Base-by-base conservation (phyloP, 2,329 filamentous ascomycete genomes). In the Ophiocordyceps camponoti-leonardi region DNA sequence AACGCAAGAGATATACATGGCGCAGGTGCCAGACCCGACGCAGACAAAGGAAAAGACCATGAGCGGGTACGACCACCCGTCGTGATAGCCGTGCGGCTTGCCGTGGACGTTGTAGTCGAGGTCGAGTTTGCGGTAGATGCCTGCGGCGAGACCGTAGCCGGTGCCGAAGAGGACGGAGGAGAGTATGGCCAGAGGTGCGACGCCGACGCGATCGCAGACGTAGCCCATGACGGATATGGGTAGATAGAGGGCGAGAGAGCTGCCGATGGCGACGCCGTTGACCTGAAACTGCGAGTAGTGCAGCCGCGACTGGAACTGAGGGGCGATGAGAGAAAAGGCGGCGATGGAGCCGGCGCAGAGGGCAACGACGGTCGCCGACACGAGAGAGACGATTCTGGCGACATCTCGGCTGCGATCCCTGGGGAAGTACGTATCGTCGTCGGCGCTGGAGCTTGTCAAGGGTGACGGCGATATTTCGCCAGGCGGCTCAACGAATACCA, bases 301-400 rank as follows among this genome's bases (percentile, higher is more conserved):
- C 44, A 98, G 72, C 41, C 81, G 79, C 46, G 82, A 81, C 61
- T 94, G 86, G 66, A 98, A 86, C 43, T 93, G 72, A 53, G 86
- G 88, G 10, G 84, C 92, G 61, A 96, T 98, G 30, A 98, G 77
- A 33, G 87, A 94, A 67, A 92, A 98, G 43, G 87, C 84, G 44
- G 86, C 87, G 56, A 96, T 86, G 56, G 86, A 93, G 49, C 90
- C 92, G 28, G 87, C 90, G 60, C 85, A 92, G 30, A 95, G 73
- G 14, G 75, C 68, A 16, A 70, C 69, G 16, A 77, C 50, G 28
- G 79, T 68, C 26, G 77, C 70, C 20, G 67, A 66, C 26, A 69
- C 51, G 54, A 79, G 77, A 46, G 76, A 70, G 42, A 73, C 46
- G 51, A 62, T 51, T 47, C 68, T 69, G 28, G 64, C 50, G n/a